phyloP scores from a whole-genome alignment of 352 stramenopile genomes.

The Chloridella minuta region DNA sequence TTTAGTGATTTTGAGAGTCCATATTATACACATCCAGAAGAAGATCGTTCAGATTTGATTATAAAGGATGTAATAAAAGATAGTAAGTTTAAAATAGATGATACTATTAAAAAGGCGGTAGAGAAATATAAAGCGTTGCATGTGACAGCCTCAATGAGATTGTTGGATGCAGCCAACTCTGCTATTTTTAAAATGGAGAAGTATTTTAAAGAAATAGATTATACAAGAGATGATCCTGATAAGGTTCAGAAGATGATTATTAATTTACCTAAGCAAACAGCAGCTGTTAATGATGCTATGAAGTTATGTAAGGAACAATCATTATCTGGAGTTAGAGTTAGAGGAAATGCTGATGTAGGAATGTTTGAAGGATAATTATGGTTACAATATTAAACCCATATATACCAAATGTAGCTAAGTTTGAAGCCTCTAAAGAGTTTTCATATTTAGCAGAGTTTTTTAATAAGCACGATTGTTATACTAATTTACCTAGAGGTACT shows the following conservation, averaged over 20 bases:
- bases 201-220: constrained; percentile 11
- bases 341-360: no score
- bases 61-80: neutral
- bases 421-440: neutral
- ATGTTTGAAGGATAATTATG: no score
- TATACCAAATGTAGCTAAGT: no score
- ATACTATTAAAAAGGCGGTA: neutral
- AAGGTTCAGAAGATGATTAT: no score
- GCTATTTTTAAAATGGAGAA: neutral
- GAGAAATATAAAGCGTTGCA: constrained; percentile 10
- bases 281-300: no score
- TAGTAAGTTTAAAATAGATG: neutral
- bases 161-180: neutral
- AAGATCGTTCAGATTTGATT: neutral
- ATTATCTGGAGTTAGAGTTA: no score
- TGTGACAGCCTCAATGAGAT: neutral
- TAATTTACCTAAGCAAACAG: no score
- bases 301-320: no score
- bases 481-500: neutral
- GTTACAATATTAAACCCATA: no score
- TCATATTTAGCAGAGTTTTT: neutral
- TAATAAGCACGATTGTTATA: neutral
- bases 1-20: constrained; percentile 12
- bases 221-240: neutral
- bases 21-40: neutral